Evolutionary conservation across 2,329 filamentous ascomycete species (phyloP).

Genomic region (Pseudogymnoascus sp.): DNA sequence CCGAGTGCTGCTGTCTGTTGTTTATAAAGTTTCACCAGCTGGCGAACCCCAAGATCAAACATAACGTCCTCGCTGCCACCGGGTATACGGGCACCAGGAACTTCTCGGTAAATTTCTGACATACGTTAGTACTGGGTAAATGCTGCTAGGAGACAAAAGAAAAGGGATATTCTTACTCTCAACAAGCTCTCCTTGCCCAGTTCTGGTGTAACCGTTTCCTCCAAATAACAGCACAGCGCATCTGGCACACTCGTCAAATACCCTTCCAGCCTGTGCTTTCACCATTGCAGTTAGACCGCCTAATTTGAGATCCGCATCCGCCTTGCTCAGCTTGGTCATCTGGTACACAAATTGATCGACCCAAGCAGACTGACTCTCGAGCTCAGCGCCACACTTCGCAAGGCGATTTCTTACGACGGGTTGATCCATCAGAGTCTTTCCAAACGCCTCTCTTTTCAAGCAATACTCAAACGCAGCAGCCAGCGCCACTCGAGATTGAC

Average conservation of each 20-base stretch:
- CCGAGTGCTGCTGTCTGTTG: neutral
- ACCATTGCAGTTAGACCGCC: constrained; percentile 63
- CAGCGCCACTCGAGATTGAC: constrained; percentile 53
- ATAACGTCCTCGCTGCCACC: constrained; percentile 67
- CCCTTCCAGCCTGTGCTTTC: constrained; percentile 64
- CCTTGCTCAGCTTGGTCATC: constrained; percentile 51
- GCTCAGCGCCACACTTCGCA: constrained; percentile 57
- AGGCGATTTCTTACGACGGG: constrained; percentile 65
- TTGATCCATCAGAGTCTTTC: constrained; percentile 62
- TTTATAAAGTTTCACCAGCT: constrained; percentile 59
- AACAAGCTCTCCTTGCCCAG: constrained; percentile 60
- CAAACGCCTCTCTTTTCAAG: constrained; percentile 58
- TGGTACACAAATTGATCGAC: constrained; percentile 62
- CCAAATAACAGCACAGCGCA: constrained; percentile 63
- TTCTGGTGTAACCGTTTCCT: constrained; percentile 62
- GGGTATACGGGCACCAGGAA: constrained; percentile 52
- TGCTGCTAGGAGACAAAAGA: neutral
- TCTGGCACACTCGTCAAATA: constrained; percentile 62
- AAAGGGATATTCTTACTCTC: constrained; percentile 36
- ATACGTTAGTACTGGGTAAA: neutral
- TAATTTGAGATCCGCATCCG: constrained; percentile 52
- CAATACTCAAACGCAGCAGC: constrained; percentile 52
- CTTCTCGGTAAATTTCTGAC: constrained; percentile 53
- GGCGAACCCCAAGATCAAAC: constrained; percentile 59
- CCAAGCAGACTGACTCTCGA: constrained; percentile 66